Percentiles rank a stretch among this genome's conserved stretches.
Evolutionary conservation across 495 filamentous ascomycete species (phyloP).

Genomic region (Aspergillus wentii): DNA sequence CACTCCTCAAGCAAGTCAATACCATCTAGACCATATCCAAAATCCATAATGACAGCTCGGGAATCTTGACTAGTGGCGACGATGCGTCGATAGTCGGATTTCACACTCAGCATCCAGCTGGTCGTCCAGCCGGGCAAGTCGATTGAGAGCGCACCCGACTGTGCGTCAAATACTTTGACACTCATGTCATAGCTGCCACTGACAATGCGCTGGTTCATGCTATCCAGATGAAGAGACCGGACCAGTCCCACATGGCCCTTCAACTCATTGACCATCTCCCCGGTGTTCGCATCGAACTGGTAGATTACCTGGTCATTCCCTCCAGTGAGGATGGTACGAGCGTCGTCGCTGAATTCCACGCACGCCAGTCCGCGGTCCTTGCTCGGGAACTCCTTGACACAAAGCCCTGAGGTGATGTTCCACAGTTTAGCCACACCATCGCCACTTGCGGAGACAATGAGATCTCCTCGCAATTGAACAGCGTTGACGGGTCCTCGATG

Average conservation of each 20-base stretch:
- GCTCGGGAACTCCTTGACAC: conserved; percentile 80
- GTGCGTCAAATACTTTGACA: conserved; percentile 86
- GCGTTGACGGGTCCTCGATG: conserved; percentile 93
- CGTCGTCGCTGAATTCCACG: conserved; percentile 91
- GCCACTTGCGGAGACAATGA: conserved; percentile 85
- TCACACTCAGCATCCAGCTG: conserved; percentile 93
- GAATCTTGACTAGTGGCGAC: conserved; percentile 92
- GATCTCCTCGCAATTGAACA: conserved; percentile 86
- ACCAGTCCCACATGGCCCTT: conserved; percentile 77
- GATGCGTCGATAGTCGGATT: conserved; percentile 89
- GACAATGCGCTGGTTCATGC: conserved; percentile 72
- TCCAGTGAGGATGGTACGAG: conserved; percentile 80
- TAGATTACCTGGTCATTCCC: conserved; percentile 93
- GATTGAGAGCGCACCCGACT: conserved; percentile 64
- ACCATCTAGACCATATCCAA: conserved; percentile 46
- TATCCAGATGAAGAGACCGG: conserved; percentile 83
- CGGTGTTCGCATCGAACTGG: conserved; percentile 88
- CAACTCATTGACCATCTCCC: conserved; percentile 72
- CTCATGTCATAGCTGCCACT: conserved; percentile 91
- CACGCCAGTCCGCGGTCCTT: conserved; percentile 90
- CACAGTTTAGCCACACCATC: conserved; percentile 91
- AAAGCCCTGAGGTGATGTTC: conserved; percentile 81
- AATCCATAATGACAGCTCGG: conserved; percentile 85
- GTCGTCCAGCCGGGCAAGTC: conserved; percentile 86
- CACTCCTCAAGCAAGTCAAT: conserved; percentile 45